Base-by-base conservation (phyloP, 257 asterid genomes). In the Solanum dulcamara region DNA sequence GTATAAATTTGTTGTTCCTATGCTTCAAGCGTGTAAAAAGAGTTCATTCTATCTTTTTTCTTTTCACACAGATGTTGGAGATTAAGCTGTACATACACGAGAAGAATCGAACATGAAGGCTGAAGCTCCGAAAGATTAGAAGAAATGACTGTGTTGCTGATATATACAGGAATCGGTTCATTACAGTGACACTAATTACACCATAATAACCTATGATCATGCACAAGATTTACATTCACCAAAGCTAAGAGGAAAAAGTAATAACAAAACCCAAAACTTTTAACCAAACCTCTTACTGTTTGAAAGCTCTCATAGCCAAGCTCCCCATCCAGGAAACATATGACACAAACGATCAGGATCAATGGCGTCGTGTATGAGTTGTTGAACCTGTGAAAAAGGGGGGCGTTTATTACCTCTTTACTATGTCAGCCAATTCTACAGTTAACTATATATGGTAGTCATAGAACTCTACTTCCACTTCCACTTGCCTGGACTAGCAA, bases 311-410 rank as follows among this genome's bases (percentile, higher is more conserved):
- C 96, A 96, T 91, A 96, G 40, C 99, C 99, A 96, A 14, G 98
- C 94, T 83, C 96, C 99, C 99, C 99, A 96, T 86, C 99, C 99
- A 84, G 99, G 98, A 92, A 92, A 96, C 97, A 96, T 92, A 84
- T 96, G 92, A 92, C 97, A 93, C 92, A 96, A 83, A 3, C 97
- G 97, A 82, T 96, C 99, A 6, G 99, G 94, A 87, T 96, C 99
- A 22, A 92, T 93, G 26, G 99, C 98, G 67, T 96, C 97, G 79
- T 96, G 99, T 87, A 96, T 88, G 38, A 96, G 97, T 88, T 95
- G 99, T 89, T 96, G 99, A 90, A 96, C 99, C 99, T 96, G 48
- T 24, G 6, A 79, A 79, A 77, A 28, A 1, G 20, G 64, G 28
- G 38, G 18, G 4, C 64, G 33, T 44, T 1, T 75, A 14, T 44